A percentile compares a stretch with the other conserved stretches of the same genome.
Evolutionary conservation across 257 asterid genomes (phyloP).

Genomic region (Thymus mandschuricus): DNA sequence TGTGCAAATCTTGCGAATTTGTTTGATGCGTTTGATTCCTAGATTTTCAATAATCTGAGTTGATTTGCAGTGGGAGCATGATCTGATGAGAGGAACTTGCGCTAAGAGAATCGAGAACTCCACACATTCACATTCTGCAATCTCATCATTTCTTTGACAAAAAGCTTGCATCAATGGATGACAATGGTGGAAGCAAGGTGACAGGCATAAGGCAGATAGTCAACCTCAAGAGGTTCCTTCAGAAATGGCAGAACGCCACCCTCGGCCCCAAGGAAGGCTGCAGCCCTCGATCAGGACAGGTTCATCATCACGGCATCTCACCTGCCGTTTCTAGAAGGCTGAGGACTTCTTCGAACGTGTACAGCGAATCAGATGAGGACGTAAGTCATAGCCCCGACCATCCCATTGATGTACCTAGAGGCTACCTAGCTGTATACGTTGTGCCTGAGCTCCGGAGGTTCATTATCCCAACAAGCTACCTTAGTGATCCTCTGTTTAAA

Average conservation of each 20-base stretch:
- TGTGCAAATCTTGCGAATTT: constrained; percentile 19
- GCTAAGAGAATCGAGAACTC: constrained; percentile 30
- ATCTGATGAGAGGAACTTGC: constrained; percentile 43
- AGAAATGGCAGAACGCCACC: constrained; percentile 68
- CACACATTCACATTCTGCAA: constrained; percentile 11
- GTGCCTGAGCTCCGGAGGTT: constrained; percentile 64
- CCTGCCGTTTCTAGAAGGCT: constrained; percentile 44
- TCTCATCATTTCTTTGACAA: constrained; percentile 25
- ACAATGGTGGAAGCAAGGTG: constrained; percentile 53
- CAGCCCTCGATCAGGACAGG: constrained; percentile 16
- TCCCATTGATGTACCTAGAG: constrained; percentile 50
- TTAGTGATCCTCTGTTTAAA: constrained; percentile 55
- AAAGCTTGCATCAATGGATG: constrained; percentile 51
- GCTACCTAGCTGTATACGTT: constrained; percentile 61
- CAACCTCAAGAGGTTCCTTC: constrained; percentile 61
- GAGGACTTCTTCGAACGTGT: constrained; percentile 29
- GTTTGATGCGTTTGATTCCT: constrained; percentile 8
- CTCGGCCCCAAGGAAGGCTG: constrained; percentile 43
- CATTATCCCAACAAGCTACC: constrained; percentile 60
- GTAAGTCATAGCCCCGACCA: constrained; percentile 57
- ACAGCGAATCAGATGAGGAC: constrained; percentile 58
- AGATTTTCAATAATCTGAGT: constrained; percentile 26
- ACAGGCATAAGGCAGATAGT: constrained; percentile 78
- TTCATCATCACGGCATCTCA: constrained; percentile 39
- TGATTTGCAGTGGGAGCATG: constrained; percentile 43